Base-by-base conservation (phyloP, 495 filamentous ascomycete genomes). In the Halenospora varia region DNA sequence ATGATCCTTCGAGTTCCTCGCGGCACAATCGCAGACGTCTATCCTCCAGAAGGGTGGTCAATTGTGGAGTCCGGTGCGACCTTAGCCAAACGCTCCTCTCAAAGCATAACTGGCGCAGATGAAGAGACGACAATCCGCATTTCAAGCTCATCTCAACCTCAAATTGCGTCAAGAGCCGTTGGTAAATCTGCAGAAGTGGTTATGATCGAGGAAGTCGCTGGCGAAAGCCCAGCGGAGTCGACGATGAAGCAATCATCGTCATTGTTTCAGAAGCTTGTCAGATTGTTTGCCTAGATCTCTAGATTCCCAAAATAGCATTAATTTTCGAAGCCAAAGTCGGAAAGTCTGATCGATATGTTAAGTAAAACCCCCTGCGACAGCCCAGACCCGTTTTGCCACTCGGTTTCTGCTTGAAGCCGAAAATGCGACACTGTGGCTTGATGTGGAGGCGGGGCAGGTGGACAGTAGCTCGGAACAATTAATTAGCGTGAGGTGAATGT, bases 11-110 rank as follows among this genome's bases (percentile, higher is more conserved):
- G 1, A 18, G 58, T 53, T 19, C 58, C 58, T 10, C 0, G 18
- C 10, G 58, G 40, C 10, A 51, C 58, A 18, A 41, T 45, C n/a
- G 45, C 45, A 18, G 58, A 61, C 2, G 23, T 61, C 18, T 23
- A 56, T 49, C 13, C 53, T 4, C 58, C 58, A 22, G 29, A 39
- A 11, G 58, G 58, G 8, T 56, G 53, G 52, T 10, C 15, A 15
- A 48, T 54, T 29, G 13, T 11, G 13, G 19, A n/a, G 25, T 13
- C 29, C 1, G 55, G 51, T 2, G 19, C 25, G 2, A 25, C 25
- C 10, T 40, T n/a, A 1, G 44, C 13, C 11, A 29, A n/a, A 35
- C 44, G 18, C 4, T 18, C 10, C 10, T 51, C 19, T 23, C 42
- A 52, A 45, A 47, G 20, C 2, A n/a, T 52, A 3, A 23, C 20